phyloP scores from a whole-genome alignment of 148 eudicot species.

The Diospyros lotus region DNA sequence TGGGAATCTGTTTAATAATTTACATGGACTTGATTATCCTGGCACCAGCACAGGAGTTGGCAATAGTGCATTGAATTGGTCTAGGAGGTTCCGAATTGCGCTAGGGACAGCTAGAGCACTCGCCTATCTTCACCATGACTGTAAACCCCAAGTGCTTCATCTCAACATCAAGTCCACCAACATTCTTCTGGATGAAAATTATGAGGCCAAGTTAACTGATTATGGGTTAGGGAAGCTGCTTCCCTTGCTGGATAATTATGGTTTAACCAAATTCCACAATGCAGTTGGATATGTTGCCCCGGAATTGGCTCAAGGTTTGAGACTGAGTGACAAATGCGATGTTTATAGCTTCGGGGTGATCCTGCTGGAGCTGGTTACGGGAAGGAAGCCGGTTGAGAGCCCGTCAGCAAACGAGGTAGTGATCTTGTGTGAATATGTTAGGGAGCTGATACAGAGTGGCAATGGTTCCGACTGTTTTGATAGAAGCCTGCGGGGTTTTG shows the following conservation, averaged over 20 bases:
- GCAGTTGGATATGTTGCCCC: constrained; percentile 93
- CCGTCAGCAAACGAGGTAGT: constrained; percentile 59
- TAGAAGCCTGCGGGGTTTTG: constrained; percentile 59
- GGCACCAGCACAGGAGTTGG: constrained; percentile 69
- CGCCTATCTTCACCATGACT: constrained; percentile 89
- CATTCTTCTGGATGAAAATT: constrained; percentile 69
- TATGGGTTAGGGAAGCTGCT: constrained; percentile 72
- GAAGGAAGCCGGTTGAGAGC: constrained; percentile 90
- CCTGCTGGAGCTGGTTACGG: constrained; percentile 82
- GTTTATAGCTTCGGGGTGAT: constrained; percentile 88
- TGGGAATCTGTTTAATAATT: constrained; percentile 71
- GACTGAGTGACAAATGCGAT: constrained; percentile 74
- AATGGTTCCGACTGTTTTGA: constrained; percentile 76
- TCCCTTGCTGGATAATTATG: constrained; percentile 63
- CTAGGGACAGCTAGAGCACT: constrained; percentile 83
- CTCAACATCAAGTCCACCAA: constrained; percentile 83
- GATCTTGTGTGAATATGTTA: constrained; percentile 80
- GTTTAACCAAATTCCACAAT: constrained; percentile 60
- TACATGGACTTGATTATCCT: constrained; percentile 63
- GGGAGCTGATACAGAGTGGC: constrained; percentile 60
- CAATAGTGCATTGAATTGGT: constrained; percentile 64
- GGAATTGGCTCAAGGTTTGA: constrained; percentile 70
- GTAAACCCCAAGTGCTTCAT: constrained; percentile 74
- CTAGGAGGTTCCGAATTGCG: constrained; percentile 71
- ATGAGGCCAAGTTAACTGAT: constrained; percentile 69